A percentile compares a stretch with the other conserved stretches of the same genome.
These are phyloP conservation scores for Trifolium repens DNA, from an alignment of 306 rosid genomes.

Conservation along the genomic window DNA sequence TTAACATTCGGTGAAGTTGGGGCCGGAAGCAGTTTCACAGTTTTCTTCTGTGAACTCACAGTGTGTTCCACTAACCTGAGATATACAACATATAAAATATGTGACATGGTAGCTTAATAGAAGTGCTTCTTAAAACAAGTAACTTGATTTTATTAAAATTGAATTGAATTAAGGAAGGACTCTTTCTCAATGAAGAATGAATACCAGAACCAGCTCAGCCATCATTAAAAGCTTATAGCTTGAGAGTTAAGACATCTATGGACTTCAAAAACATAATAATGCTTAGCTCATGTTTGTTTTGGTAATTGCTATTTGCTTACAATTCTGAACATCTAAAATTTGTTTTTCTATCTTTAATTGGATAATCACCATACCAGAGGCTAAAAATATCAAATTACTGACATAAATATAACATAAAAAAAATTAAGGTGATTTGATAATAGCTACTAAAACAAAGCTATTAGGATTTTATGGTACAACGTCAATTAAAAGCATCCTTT, in stretches of 20 bases:
- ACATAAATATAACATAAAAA: no score
- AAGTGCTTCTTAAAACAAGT: constrained; percentile 25
- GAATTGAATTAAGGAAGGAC: constrained; percentile 30
- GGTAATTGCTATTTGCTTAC: constrained; percentile 31
- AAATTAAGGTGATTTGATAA: no score
- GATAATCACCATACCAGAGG: background rate
- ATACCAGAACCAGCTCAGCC: constrained; percentile 20
- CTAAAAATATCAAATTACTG: no score
- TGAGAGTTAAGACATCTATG: constrained; percentile 33
- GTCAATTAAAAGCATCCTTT: no score
- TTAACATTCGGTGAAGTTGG: constrained; percentile 46
- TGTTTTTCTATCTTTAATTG: constrained; percentile 26
- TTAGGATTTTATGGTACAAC: no score
- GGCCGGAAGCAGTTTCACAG: constrained; percentile 39
- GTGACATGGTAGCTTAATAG: constrained; percentile 35
- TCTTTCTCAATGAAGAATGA: constrained; percentile 27
- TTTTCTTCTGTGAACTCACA: constrained; percentile 44
- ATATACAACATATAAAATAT: constrained; percentile 33
- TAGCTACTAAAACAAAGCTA: no score
- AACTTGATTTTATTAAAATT: constrained; percentile 17
- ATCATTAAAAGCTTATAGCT: constrained; percentile 10
- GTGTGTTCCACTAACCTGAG: constrained; percentile 56
- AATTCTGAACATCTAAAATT: constrained; percentile 18
- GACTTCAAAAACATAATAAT: constrained; percentile 27
- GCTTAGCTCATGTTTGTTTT: constrained; percentile 7